Evolutionary conservation across 2,329 filamentous ascomycete species (phyloP).

Genomic region (Scorias spongiosa): DNA sequence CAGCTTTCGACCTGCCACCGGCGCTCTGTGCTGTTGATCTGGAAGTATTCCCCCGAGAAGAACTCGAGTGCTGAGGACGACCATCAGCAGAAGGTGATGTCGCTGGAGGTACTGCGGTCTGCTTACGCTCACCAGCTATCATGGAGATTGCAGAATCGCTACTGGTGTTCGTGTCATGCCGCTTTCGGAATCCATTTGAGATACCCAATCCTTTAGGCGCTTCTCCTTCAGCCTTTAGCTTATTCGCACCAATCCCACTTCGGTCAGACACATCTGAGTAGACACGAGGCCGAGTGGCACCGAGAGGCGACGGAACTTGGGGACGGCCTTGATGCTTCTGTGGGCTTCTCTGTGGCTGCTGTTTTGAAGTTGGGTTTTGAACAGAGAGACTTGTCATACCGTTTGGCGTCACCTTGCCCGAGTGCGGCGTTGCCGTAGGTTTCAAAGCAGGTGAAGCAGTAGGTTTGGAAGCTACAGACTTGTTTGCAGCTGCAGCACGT

Average conservation of each 20-base stretch:
- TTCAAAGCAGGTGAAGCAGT: conserved; percentile 9
- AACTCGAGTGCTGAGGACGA: conserved; percentile 26
- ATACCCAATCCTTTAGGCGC: conserved; percentile 27
- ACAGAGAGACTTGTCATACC: conserved; percentile 10
- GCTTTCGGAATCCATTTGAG: conserved; percentile 21
- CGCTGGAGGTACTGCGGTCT: conserved; percentile 20
- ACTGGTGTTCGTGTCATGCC: conserved; percentile 18
- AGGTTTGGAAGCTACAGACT: conserved; percentile 3
- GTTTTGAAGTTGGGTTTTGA: conserved; percentile 8
- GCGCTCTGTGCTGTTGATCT: neutral
- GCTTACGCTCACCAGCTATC: conserved; percentile 6
- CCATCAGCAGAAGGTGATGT: conserved; percentile 18
- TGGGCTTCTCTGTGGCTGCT: conserved; percentile 24
- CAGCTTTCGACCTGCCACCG: neutral
- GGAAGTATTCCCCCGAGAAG: conserved; percentile 12
- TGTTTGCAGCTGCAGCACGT: neutral
- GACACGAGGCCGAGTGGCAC: conserved; percentile 45
- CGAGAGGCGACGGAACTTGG: conserved; percentile 46
- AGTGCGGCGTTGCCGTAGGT: conserved; percentile 7
- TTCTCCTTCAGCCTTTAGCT: conserved; percentile 20
- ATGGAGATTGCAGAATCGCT: conserved; percentile 8
- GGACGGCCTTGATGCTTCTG: conserved; percentile 34
- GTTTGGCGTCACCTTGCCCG: conserved; percentile 14
- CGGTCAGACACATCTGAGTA: conserved; percentile 36
- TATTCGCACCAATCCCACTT: conserved; percentile 12